Base-by-base conservation (phyloP, 139 green algal genomes). In the Chara braunii region DNA sequence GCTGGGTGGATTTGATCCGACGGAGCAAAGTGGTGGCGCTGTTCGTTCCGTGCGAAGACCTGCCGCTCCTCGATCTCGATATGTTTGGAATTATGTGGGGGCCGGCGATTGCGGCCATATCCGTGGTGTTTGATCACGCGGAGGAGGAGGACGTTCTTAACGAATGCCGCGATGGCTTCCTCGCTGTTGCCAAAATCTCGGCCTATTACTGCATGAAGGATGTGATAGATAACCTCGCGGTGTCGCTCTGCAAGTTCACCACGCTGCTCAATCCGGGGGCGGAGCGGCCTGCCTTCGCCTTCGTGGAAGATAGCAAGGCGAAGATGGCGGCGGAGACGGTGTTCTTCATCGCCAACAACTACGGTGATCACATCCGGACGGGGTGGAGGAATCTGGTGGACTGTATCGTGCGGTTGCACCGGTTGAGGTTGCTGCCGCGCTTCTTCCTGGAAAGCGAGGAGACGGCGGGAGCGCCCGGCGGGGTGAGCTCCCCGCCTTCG, bases 81-180 rank as follows among this genome's bases (percentile, higher is more conserved):
- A 94, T 97, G 86, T 96, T 96, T 78, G 74, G 52, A 0, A 74
- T 93, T 23, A 75, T 95, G 37, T 95, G 89, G 86, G 83, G 84
- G 12, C 91, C 89, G 5, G 85, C 90, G 0, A 83, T 96, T 37
- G 85, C 87, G 1, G 90, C 92, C 11, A 87, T 96, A 48, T 85
- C 81, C 0, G 86, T 94, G 3, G 87, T 96, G 18, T 83, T 96
- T 44, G 91, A 97, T 69, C 67, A 86, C 51, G 68, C 86, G 2
- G 48, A 78, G 2, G 75, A 89, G 40, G 69, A 81, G 36, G 42
- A 45, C 34, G 68, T 81, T 32, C 58, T 88, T 26, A 18, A 60
- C 4, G 30, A 71, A 2, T 70, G 73, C 14, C 52, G 87, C 31
- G 67, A 88, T 35, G 78, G 80, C 5, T 83, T 93, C 34, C 31